phyloP scores from a whole-genome alignment of 2,329 filamentous ascomycete species.

The Salinomyces thailandicus region DNA sequence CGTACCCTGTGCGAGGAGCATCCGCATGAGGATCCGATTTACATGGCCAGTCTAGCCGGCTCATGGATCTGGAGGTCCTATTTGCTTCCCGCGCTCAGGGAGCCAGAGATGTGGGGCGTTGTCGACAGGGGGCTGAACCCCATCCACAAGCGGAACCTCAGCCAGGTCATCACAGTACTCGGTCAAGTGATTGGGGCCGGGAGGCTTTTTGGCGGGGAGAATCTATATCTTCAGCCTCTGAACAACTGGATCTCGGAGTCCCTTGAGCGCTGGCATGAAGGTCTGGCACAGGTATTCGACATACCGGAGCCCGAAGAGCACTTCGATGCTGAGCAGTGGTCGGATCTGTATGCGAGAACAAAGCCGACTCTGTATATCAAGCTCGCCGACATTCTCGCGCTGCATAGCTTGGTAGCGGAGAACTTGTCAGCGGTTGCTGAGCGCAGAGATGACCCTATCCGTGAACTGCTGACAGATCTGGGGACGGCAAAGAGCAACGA shows the following conservation, averaged over 20 bases:
- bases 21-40: slow-evolving; percentile 63
- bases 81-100: slow-evolving; percentile 75
- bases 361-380: slow-evolving; percentile 99
- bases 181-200: slow-evolving; percentile 72
- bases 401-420: slow-evolving; percentile 75
- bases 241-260: slow-evolving; percentile 86
- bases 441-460: slow-evolving; percentile 71
- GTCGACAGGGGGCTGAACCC: slow-evolving; percentile 82
- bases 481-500: slow-evolving; percentile 96
- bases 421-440: slow-evolving; percentile 72
- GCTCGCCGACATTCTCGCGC: slow-evolving; percentile 92
- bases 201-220: slow-evolving; percentile 82
- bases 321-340: slow-evolving; percentile 98
- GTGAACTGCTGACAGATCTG: slow-evolving; percentile 85
- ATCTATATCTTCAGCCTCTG: slow-evolving; percentile 88
- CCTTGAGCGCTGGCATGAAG: slow-evolving; percentile 64
- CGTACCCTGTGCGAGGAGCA: slow-evolving; percentile 54
- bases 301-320: slow-evolving; percentile 77
- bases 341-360: slow-evolving; percentile 90
- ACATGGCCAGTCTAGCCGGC: slow-evolving; percentile 71
- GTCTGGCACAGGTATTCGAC: slow-evolving; percentile 66
- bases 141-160: slow-evolving; percentile 83
- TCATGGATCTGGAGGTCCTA: slow-evolving; percentile 95
- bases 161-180: slow-evolving; percentile 84
- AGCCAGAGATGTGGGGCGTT: slow-evolving; percentile 86